Evolutionary conservation across 2,329 filamentous ascomycete species (phyloP), one percentile per base, ranked within the genome.

Genomic region (Chrysosporium queenslandicum): DNA sequence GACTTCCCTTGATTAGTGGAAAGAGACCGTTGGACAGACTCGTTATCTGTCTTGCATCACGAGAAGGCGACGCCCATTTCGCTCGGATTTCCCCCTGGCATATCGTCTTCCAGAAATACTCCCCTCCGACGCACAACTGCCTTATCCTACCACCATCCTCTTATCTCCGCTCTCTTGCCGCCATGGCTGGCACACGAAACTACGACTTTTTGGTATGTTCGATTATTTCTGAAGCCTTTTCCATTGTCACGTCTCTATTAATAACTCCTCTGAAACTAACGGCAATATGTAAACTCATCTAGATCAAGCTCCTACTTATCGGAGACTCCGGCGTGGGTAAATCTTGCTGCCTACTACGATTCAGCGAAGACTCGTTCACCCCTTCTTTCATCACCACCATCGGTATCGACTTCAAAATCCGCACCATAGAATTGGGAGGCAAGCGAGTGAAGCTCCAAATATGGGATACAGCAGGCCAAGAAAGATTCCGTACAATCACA

Each of bases 341-440:
- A 75, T 96, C 90, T 61, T 96, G 90, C 82, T 95, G 90, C 74
- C 80, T 96, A 70, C 77, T 96, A 67, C 87, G 90, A 63, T 96
- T 96, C 77, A 94, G 88, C 73, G 90, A 96, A 75, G 90, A 96
- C 77, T 94, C 87, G 43, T 96, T 95, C 76, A 96, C 90, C 50
- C 90, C 90, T 40, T 94, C 88, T 63, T 96, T 95, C 78, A 96
- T 96, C 77, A 95, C 90, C 58, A 98, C 92, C 58, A 98, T 98
- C 73, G 92, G 92, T 62, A 97, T 98, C 76, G 92, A 98, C 75
- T 98, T 98, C 78, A 98, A 98, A 80, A 98, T 98, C 69, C 82
- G 92, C 61, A 98, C 92, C 59, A 98, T 98, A 74, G 92, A 98
- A 75, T 79, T 98, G 62, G 92, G 98, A 74, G 91, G 91, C 69